phyloP scores from a whole-genome alignment of 2,329 filamentous ascomycete species.

The Graphiopsis chlorocephala region DNA sequence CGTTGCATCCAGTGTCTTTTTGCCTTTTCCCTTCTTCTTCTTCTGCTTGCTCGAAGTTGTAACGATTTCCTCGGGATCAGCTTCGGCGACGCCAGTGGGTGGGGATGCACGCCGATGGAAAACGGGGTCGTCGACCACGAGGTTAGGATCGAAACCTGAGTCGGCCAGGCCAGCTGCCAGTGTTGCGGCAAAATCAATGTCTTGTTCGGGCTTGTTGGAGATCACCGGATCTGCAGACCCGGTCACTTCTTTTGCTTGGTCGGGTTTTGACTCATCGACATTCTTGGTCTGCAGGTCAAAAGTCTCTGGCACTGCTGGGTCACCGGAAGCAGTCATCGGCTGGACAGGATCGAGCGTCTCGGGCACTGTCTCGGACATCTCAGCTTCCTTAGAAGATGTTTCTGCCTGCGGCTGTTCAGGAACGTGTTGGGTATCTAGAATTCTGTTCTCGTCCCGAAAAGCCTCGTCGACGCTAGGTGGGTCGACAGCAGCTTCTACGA shows the following conservation, averaged over 20 bases:
- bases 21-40: conserved; percentile 25
- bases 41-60: conserved; percentile 32
- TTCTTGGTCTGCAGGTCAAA: not conserved
- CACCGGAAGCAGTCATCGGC: not conserved
- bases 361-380: conserved; percentile 14
- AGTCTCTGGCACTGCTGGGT: not conserved
- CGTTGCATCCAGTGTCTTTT: not conserved
- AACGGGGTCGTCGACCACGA: conserved; percentile 43
- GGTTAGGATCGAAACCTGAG: conserved; percentile 46
- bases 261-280: not conserved
- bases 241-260: not conserved
- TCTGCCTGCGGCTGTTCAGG: not conserved
- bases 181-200: conserved; percentile 49
- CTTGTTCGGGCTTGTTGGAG: conserved; percentile 22
- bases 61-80: conserved; percentile 32
- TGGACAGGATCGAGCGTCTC: not conserved
- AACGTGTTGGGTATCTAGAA: not conserved
- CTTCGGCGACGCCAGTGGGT: conserved; percentile 30
- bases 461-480: not conserved
- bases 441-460: not conserved
- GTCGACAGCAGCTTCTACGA: not conserved
- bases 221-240: not conserved
- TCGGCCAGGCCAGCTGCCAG: conserved; percentile 46
- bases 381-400: conserved; percentile 27
- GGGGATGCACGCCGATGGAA: conserved; percentile 38